phyloP scores from a whole-genome alignment of 2,329 filamentous ascomycete species.

The Talaromyces verruculosus region DNA sequence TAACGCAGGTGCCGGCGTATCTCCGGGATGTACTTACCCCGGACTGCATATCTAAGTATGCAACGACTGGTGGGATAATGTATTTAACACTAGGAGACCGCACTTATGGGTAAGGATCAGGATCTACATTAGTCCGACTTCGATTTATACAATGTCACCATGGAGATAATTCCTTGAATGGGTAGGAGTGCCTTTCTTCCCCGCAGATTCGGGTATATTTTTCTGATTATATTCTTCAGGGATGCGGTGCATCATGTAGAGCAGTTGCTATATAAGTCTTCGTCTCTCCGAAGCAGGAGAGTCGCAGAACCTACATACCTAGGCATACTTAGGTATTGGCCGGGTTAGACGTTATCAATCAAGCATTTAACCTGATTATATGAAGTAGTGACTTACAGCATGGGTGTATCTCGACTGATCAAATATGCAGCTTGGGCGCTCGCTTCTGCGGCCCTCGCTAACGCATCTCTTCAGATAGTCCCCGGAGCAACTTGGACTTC shows the following conservation, averaged over 20 bases:
- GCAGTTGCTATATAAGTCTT: background rate
- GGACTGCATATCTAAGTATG: background rate
- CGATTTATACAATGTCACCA: background rate
- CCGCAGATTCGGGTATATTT: conserved; percentile 2
- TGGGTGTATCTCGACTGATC: background rate
- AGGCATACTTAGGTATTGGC: too few species aligned
- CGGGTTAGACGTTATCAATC: too few species aligned
- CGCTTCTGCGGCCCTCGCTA: background rate
- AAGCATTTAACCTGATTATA: background rate
- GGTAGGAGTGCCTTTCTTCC: background rate
- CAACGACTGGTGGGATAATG: background rate
- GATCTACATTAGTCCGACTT: background rate
- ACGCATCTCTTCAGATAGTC: conserved; percentile 27
- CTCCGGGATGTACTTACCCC: background rate
- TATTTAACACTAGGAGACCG: background rate
- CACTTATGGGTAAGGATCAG: background rate
- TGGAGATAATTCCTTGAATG: background rate
- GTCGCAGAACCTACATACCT: too few species aligned
- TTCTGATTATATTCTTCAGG: background rate
- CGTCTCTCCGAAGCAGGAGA: background rate
- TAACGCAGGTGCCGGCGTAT: background rate
- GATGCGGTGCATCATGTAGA: background rate
- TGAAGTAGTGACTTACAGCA: background rate
- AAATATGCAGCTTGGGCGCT: background rate
- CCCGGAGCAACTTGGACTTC: conserved; percentile 52